phyloP scores from a whole-genome alignment of 1,139 yeast genomes.

The Taphrina sp. region DNA sequence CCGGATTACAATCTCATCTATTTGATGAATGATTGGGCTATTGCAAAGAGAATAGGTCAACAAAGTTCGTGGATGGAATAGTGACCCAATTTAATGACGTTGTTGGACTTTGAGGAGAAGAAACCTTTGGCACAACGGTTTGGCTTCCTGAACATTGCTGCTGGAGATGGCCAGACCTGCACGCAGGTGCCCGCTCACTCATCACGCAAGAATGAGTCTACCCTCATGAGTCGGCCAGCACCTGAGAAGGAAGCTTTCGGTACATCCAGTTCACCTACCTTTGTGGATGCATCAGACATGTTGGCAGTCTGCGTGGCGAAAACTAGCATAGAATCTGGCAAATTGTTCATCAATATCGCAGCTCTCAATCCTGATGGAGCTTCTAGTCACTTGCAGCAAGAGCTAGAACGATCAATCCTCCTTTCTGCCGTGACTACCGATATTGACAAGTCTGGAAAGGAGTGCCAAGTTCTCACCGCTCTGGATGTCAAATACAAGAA shows the following conservation, averaged over 20 bases:
- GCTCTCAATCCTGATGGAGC: not conserved
- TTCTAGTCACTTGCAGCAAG: not conserved
- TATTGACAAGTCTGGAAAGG: conserved; percentile 6
- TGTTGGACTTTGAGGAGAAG: conserved; percentile 2
- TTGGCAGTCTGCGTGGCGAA: not conserved
- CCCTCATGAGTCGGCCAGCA: not conserved
- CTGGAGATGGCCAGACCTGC: not conserved
- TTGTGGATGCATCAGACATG: not conserved
- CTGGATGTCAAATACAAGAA: conserved; percentile 6
- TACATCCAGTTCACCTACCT: not conserved
- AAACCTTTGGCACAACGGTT: conserved; percentile 5
- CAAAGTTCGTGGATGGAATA: no score
- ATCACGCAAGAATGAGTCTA: no score
- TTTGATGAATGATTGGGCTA: no score
- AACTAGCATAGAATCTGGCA: not conserved
- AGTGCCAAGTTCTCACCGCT: conserved; percentile 7
- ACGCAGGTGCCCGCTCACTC: no score
- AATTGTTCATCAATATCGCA: conserved; percentile 13
- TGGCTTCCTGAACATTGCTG: conserved; percentile 1
- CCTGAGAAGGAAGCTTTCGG: not conserved
- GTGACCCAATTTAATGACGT: conserved; percentile 7
- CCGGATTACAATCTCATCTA: no score
- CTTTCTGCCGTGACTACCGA: not conserved
- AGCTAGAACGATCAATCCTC: not conserved
- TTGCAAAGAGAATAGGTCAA: no score